Evolutionary conservation across 257 asterid genomes (phyloP), one percentile per base, ranked within the genome.

Genomic region (Plantago major): DNA sequence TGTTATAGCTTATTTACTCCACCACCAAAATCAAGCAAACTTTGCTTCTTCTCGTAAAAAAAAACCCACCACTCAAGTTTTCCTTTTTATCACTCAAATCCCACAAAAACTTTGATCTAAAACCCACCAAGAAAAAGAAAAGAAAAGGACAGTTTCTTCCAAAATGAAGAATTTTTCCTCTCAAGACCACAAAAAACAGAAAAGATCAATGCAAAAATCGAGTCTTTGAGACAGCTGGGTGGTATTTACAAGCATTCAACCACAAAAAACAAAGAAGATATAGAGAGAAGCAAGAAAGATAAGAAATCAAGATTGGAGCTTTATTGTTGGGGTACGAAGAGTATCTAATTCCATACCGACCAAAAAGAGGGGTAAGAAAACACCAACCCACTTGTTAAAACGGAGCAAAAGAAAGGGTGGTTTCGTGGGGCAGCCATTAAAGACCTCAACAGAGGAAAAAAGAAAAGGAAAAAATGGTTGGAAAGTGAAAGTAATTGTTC

Each of bases 341-440:
- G 80, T 72, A 74, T 79, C 75, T 26, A 62, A 78, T 81, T 78
- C 78, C 63, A 64, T 63, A 67, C 85, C 85, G 79, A 74, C 89
- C 76, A 74, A 74, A 84, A 74, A 73, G 77, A 72, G 49, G 65
- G 60, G 40, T 5, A 33, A 22, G 26, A 72, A 65, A 76, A 68
- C 81, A 82, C 56, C 86, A 75, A 71, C 81, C 84, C 81, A 82
- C 74, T 67, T 65, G 71, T 66, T 67, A 80, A 59, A 70, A 73
- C 51, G 78, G 71, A 70, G 75, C 78, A 76, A 66, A 70, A 49
- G 6, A 52, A 22, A 15, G 42, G 42, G 30, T 52, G 40, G 15
- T 11, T 10, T n/a, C 49, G 89, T 78, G 94, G 95, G 84, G 75
- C 94, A 82, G 86, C 92, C 86, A 78, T 82, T 77, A 75, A 87